Evolutionary conservation across 495 filamentous ascomycete species (phyloP).

Genomic region (Penicillium egyptiacum): DNA sequence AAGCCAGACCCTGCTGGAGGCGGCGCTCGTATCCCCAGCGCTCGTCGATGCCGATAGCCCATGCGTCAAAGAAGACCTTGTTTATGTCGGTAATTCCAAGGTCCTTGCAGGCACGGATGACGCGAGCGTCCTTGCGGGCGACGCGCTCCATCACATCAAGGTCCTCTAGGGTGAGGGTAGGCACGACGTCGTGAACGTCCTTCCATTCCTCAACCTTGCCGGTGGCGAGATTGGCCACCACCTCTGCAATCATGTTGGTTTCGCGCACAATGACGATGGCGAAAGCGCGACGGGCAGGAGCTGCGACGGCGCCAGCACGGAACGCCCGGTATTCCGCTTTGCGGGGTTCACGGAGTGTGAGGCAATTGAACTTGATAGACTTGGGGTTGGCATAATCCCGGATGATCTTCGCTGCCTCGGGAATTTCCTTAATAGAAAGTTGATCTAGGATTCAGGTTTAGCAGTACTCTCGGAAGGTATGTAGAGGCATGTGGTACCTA

Average conservation of each 20-base stretch:
- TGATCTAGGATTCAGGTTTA: constrained; percentile 25
- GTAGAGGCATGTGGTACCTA: constrained; percentile 21
- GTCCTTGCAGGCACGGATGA: constrained; percentile 82
- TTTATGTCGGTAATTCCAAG: constrained; percentile 84
- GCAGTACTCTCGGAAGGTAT: not conserved
- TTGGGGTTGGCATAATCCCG: constrained; percentile 35
- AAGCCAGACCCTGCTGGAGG: constrained; percentile 42
- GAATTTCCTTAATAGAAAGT: constrained; percentile 37
- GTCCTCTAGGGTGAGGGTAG: constrained; percentile 87
- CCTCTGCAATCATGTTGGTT: constrained; percentile 59
- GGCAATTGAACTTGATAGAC: constrained; percentile 74
- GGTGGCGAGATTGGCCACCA: constrained; percentile 70
- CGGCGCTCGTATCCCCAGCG: constrained; percentile 42
- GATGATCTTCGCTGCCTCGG: constrained; percentile 31
- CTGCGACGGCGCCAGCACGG: constrained; percentile 56
- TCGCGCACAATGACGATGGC: constrained; percentile 38
- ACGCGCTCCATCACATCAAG: constrained; percentile 78
- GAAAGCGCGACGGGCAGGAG: constrained; percentile 33
- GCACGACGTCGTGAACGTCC: constrained; percentile 69
- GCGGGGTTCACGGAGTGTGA: constrained; percentile 75
- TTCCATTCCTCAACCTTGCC: constrained; percentile 72
- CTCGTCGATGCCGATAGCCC: constrained; percentile 43
- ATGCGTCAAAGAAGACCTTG: constrained; percentile 75
- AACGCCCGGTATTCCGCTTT: constrained; percentile 78
- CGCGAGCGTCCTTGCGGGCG: constrained; percentile 69